Evolutionary conservation across 139 green algal genomes (phyloP), one percentile per base, ranked within the genome.

Genomic region (Zygnema circumcarinatum): DNA sequence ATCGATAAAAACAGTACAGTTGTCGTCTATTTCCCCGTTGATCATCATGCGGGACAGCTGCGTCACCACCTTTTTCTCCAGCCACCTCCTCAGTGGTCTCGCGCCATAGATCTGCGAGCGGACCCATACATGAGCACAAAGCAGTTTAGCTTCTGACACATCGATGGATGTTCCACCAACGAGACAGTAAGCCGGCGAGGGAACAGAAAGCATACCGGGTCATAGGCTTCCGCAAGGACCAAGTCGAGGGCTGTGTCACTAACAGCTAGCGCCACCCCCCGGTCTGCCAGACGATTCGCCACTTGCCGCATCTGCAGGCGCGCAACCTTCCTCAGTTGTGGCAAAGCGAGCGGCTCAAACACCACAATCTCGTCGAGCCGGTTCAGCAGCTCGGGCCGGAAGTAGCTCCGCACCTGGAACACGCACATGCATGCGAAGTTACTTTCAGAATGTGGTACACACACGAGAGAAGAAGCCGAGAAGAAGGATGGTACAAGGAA

Each of bases 331-430:
- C 92, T 86, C 62, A 98, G 92, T 89, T 97, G 89, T 0, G 82
- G 29, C 7, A 80, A 78, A 29, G 69, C 35, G 32, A 98, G 92
- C 11, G 95, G 94, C 53, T 96, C 92, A 85, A 98, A 98, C 41
- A 97, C 83, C 3, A 97, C 94, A 40, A 98, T 94, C 73, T 98
- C 95, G 83, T 98, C 96, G 21, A 98, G 79, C 3, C 95, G 84
- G 90, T 98, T 98, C 20, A 98, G 88, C 80, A 98, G 94, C 93
- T 98, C 92, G 0, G 95, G 95, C 21, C 93, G 81, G 90, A 96
- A 98, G 83, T 91, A 39, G 29, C 35, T 38, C 32, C 83, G 41
- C 35, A 88, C 83, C 72, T 85, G 79, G n/a, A n/a, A n/a, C n/a
- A n/a, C n/a, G n/a, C n/a, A n/a, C n/a, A n/a, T n/a, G n/a, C n/a